Conservation (phyloP, 257 asterid species). For the Solanum microdontum region DNA sequence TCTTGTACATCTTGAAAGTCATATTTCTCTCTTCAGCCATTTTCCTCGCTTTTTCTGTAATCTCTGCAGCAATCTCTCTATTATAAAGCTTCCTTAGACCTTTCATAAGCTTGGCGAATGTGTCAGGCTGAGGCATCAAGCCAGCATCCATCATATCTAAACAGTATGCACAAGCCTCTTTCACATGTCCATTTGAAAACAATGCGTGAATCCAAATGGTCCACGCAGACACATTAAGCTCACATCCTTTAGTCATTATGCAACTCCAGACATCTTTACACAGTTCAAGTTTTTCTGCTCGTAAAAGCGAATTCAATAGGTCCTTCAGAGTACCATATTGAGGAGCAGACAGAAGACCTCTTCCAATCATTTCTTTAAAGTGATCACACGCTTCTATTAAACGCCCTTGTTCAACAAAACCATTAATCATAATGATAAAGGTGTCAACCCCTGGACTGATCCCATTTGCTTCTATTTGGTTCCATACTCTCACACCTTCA, state of each 20-base stretch:
- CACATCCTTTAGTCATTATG: constrained; percentile 62
- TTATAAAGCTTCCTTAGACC: constrained; percentile 76
- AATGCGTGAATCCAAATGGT: constrained; percentile 90
- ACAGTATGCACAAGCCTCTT: constrained; percentile 77
- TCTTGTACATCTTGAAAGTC: constrained; percentile 89
- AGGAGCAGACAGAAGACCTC: constrained; percentile 74
- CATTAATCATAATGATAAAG: constrained; percentile 51
- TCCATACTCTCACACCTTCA: constrained; percentile 46
- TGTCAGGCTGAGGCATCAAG: constrained; percentile 95
- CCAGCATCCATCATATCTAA: constrained; percentile 88
- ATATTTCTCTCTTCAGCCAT: constrained; percentile 82
- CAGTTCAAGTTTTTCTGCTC: constrained; percentile 60
- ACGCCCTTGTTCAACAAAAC: constrained; percentile 49
- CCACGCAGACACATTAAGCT: constrained; percentile 76
- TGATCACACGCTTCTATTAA: constrained; percentile 73
- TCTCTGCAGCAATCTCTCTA: constrained; percentile 75
- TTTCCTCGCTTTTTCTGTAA: constrained; percentile 68
- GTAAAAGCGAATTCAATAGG: constrained; percentile 56
- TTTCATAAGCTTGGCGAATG: constrained; percentile 76
- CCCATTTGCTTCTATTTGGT: constrained; percentile 52
- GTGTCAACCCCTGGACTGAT: constrained; percentile 72
- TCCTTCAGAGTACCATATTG: constrained; percentile 75
- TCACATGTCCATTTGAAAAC: constrained; percentile 71
- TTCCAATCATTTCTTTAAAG: constrained; percentile 68
- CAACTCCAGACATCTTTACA: constrained; percentile 78